A percentile compares a stretch with the other conserved stretches of the same genome.
Evolutionary conservation across 1,284 basidiomycete species (phyloP).

Genomic region (Apiotrichum montevideense): DNA sequence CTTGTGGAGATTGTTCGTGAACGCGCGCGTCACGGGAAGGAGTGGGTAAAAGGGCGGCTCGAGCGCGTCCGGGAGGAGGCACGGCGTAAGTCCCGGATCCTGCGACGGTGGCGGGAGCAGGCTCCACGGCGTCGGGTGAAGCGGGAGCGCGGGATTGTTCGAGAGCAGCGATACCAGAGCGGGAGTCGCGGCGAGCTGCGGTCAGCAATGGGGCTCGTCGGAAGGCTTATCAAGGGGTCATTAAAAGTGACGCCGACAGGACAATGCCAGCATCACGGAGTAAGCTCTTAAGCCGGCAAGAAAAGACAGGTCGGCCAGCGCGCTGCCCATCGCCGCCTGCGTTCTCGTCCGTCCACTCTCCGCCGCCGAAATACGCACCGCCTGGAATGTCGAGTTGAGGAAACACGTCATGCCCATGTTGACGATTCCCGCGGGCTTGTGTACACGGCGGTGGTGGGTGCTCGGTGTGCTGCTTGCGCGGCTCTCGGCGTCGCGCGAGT

Average conservation of each 20-base stretch:
- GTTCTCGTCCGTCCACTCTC: no score
- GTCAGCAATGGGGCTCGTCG: not conserved
- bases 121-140: conserved; percentile 16
- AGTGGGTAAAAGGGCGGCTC: conserved; percentile 41
- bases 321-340: no score
- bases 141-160: conserved; percentile 21
- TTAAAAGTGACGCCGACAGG: no score
- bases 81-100: conserved; percentile 29
- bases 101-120: conserved; percentile 28
- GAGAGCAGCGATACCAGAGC: conserved; percentile 33
- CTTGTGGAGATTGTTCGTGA: conserved; percentile 34
- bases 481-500: not conserved
- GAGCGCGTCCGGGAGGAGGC: conserved; percentile 33
- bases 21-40: conserved; percentile 42
- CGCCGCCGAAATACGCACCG: conserved; percentile 41
- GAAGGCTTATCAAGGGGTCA: no score
- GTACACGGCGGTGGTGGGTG: not conserved
- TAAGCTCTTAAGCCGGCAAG: no score
- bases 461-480: not conserved
- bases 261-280: no score
- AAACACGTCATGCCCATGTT: conserved; percentile 91
- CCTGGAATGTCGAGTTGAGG: conserved; percentile 81
- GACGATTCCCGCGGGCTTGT: conserved; percentile 55
- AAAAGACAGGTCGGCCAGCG: no score
- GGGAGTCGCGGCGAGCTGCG: conserved; percentile 33